Conservation (phyloP, 148 eudicot species). For the Spergularia bocconei region DNA sequence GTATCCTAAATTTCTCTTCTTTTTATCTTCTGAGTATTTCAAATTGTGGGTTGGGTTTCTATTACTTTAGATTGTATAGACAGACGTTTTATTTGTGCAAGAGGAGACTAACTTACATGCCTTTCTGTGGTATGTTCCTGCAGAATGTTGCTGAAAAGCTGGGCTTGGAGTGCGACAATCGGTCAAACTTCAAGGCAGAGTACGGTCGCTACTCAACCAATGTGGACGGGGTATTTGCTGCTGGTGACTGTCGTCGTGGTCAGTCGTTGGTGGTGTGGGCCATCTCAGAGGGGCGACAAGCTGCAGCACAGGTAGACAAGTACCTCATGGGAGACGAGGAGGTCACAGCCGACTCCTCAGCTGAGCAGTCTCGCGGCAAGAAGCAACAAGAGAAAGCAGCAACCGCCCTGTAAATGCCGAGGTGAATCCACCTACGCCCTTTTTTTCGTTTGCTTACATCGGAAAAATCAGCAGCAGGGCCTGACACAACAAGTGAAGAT, state of each 20-base stretch:
- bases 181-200: conserved; percentile 88
- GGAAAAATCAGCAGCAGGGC: not conserved
- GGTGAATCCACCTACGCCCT: not conserved
- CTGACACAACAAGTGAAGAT: not conserved
- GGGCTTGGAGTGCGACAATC: conserved; percentile 76
- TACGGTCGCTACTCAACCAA: conserved; percentile 71
- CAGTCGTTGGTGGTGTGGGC: conserved; percentile 99
- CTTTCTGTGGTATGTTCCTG: conserved; percentile 10
- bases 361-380: conserved; percentile 26
- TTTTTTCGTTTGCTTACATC: not conserved
- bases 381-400: conserved; percentile 34
- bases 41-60: not conserved
- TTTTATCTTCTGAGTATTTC: not conserved
- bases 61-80: not conserved
- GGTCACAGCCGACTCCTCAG: conserved; percentile 14
- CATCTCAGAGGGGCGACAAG: conserved; percentile 89
- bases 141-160: conserved; percentile 74
- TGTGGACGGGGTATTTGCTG: conserved; percentile 89
- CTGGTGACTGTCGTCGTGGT: conserved; percentile 95
- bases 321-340: conserved; percentile 57
- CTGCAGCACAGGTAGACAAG: conserved; percentile 84
- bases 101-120: conserved; percentile 2
- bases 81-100: not conserved
- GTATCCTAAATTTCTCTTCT: conserved; percentile 28
- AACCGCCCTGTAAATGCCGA: conserved; percentile 34